These are phyloP conservation scores for Cladobotryum protrusum DNA, from an alignment of 2,329 filamentous ascomycete genomes.

Conservation along the genomic window DNA sequence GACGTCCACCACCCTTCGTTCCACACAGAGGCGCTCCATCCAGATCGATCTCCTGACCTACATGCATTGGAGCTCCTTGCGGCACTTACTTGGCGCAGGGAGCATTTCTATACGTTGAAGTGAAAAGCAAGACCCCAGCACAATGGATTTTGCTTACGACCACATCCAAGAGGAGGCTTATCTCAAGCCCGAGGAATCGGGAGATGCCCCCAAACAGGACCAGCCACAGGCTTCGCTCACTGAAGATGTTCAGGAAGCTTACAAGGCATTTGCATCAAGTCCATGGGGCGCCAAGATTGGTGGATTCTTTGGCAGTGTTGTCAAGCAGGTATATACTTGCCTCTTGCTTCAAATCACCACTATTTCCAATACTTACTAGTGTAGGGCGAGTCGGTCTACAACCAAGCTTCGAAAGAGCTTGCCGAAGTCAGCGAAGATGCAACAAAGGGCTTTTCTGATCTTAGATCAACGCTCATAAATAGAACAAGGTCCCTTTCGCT, in stretches of 20 bases:
- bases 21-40: neutral
- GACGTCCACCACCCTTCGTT: neutral
- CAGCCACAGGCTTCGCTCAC: constrained; percentile 58
- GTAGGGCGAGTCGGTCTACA: constrained; percentile 75
- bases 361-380: constrained; percentile 7
- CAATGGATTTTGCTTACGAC: constrained; percentile 96
- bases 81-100: constrained; percentile 1
- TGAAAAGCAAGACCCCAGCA: constrained; percentile 1
- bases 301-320: constrained; percentile 83
- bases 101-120: neutral
- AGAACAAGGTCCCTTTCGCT: constrained; percentile 71
- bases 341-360: too few species aligned
- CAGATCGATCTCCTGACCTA: constrained; percentile 1
- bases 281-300: constrained; percentile 87
- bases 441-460: constrained; percentile 67
- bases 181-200: constrained; percentile 45
- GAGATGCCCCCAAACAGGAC: constrained; percentile 35
- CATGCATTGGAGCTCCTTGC: neutral
- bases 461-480: constrained; percentile 61
- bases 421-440: constrained; percentile 74
- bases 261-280: constrained; percentile 85
- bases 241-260: constrained; percentile 87
- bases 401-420: constrained; percentile 80
- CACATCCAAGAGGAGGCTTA: constrained; percentile 84
- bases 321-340: constrained; percentile 64